Percentiles rank a stretch among this genome's conserved stretches.
Evolutionary conservation across 2,329 filamentous ascomycete species (phyloP).

Genomic region (Clarireedia paspali): DNA sequence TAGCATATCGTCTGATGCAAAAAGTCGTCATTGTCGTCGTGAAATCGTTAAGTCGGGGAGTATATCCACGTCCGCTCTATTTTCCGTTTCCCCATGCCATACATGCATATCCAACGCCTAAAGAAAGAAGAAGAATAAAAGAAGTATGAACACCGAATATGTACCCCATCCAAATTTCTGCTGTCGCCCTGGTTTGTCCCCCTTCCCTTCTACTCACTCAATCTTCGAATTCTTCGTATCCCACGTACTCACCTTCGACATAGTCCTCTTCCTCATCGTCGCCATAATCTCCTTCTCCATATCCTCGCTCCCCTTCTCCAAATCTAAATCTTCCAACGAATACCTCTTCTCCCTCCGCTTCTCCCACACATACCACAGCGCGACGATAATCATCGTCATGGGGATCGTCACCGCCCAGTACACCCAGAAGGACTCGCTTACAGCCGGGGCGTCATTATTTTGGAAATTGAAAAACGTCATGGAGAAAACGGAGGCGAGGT

Average conservation of each 20-base stretch:
- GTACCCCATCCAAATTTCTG: not conserved
- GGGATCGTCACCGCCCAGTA: slow-evolving; percentile 56
- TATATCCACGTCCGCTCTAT: not conserved
- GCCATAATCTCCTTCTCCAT: slow-evolving; percentile 26
- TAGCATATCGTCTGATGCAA: too few relatives aligned
- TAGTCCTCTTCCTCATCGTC: slow-evolving; percentile 23
- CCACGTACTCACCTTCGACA: slow-evolving; percentile 25
- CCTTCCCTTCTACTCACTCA: not conserved
- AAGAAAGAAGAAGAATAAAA: too few relatives aligned
- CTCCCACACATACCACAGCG: slow-evolving; percentile 42
- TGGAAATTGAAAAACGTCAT: slow-evolving; percentile 62
- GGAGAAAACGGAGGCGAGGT: slow-evolving; percentile 54
- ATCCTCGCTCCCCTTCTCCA: slow-evolving; percentile 24
- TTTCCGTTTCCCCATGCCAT: not conserved
- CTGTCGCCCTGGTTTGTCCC: too few relatives aligned
- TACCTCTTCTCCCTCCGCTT: slow-evolving; percentile 17
- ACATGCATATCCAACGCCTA: not conserved
- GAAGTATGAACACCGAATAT: not conserved
- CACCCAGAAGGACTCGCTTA: slow-evolving; percentile 50
- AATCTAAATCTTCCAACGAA: slow-evolving; percentile 20
- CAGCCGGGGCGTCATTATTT: not conserved
- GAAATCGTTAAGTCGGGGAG: too few relatives aligned
- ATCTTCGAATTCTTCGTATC: slow-evolving; percentile 7
- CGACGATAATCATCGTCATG: slow-evolving; percentile 46
- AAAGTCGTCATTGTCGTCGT: too few relatives aligned